A percentile compares a stretch with the other conserved stretches of the same genome.
These are phyloP conservation scores for Pueraria montana DNA, from an alignment of 306 rosid genomes.

Conservation along the genomic window DNA sequence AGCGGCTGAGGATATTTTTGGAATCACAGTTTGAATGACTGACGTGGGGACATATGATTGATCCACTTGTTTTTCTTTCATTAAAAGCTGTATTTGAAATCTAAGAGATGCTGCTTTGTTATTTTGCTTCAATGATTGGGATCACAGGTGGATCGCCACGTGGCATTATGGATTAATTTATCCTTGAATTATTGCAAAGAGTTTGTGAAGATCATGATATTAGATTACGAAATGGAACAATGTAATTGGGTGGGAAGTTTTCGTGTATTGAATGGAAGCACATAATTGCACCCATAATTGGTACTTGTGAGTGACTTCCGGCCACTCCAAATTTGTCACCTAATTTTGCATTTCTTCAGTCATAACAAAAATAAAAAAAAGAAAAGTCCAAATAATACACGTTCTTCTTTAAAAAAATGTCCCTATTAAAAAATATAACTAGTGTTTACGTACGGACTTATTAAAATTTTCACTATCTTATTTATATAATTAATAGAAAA, in stretches of 20 bases:
- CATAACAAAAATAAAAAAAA: background rate
- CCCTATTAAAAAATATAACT: background rate
- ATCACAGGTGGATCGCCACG: slow-evolving; percentile 34
- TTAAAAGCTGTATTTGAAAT: background rate
- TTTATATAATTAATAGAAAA: too few species aligned
- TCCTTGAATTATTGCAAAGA: slow-evolving; percentile 50
- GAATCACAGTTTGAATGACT: background rate
- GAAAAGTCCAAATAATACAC: background rate
- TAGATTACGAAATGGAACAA: slow-evolving; percentile 45
- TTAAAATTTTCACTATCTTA: too few species aligned
- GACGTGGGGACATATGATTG: background rate
- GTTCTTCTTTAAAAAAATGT: background rate
- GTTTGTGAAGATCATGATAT: slow-evolving; percentile 44
- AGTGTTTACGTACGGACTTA: too few species aligned
- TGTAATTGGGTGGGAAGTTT: slow-evolving; percentile 28
- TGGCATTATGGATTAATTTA: background rate
- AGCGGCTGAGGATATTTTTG: background rate
- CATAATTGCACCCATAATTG: slow-evolving; percentile 46
- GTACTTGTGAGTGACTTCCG: background rate
- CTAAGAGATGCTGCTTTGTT: slow-evolving; percentile 8
- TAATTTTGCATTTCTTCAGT: background rate
- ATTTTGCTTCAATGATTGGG: slow-evolving; percentile 43
- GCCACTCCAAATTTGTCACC: slow-evolving; percentile 39
- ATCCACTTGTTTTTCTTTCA: slow-evolving; percentile 8
- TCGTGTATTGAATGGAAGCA: slow-evolving; percentile 52